Conservation (phyloP, 192 early-diverging fungal genomes). For the Powellomyces hirtus region DNA sequence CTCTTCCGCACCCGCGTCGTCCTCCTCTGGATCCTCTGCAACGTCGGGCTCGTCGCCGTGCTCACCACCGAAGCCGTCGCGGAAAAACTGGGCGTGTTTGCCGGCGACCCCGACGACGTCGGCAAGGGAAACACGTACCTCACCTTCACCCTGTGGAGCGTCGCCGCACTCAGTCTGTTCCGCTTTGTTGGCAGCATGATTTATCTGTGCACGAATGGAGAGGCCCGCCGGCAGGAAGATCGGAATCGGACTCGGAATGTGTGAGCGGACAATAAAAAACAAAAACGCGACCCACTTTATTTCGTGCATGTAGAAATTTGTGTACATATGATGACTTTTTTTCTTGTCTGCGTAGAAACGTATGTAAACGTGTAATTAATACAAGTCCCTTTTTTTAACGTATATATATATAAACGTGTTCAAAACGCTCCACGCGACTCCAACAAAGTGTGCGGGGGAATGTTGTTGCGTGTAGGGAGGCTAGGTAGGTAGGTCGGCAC, state of each 20-base stretch:
- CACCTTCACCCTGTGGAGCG: slow-evolving; percentile 60
- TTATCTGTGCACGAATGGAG: slow-evolving; percentile 25
- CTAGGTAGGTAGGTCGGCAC: too few relatives aligned
- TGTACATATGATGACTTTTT: too few relatives aligned
- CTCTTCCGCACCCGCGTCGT: slow-evolving; percentile 52
- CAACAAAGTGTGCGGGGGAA: too few relatives aligned
- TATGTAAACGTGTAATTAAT: too few relatives aligned
- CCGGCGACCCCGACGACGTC: not conserved
- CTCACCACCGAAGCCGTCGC: slow-evolving; percentile 35
- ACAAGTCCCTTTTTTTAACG: too few relatives aligned
- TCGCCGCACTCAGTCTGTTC: slow-evolving; percentile 65
- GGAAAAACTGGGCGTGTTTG: slow-evolving; percentile 26
- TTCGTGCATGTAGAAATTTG: too few relatives aligned
- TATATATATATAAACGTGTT: too few relatives aligned
- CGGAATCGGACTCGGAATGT: slow-evolving; percentile 3
- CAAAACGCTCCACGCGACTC: too few relatives aligned
- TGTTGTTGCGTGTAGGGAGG: too few relatives aligned
- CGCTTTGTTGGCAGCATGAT: slow-evolving; percentile 71
- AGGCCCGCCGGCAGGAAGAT: slow-evolving; percentile 8
- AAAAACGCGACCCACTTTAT: too few relatives aligned
- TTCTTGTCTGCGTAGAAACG: too few relatives aligned
- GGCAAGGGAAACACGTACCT: slow-evolving; percentile 32
- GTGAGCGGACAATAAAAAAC: too few relatives aligned
- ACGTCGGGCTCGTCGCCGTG: slow-evolving; percentile 38
- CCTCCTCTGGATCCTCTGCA: slow-evolving; percentile 45